Base-by-base conservation (phyloP, 202 grass and related monocot species). In the Digitaria exilis region DNA sequence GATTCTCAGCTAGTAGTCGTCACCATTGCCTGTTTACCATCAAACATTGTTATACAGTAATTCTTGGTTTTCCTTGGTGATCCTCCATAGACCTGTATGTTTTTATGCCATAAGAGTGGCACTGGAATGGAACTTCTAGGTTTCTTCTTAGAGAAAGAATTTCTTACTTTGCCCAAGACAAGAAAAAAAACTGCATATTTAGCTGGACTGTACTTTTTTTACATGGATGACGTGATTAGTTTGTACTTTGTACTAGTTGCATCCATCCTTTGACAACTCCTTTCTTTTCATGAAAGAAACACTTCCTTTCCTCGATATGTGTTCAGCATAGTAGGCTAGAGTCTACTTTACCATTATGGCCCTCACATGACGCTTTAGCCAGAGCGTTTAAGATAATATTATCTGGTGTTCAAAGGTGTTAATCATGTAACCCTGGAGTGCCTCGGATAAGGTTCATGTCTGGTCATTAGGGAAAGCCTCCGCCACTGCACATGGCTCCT, bases 321-420 rank as follows among this genome's bases (percentile, higher is more conserved):
- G 80, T 83, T 80, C 73, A 75, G 68, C 51, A 79, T 56, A 88
- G 67, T 68, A 82, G 52, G 46, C 34, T 29, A 82, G 45, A 49
- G 69, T 71, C 76, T 71, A 69, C 76, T 90, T 90, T 87, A 71
- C 77, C 76, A 90, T 90, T 80, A 84, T 90, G 84, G 69, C 86
- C 56, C 73, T 83, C 90, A 87, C 90, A 91, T 91, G 88, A 61
- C 59, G 73, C 88, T 83, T 88, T 86, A 74, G 71, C 65, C 22
- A 37, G 49, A 76, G 67, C 68, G 19, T 28, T 31, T 86, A 80
- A 76, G 56, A 70, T 87, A 87, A 9, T 83, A 71, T 61, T 84
- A 76, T 57, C 34, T 87, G 63, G 31, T 62, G 74, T 85, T 91
- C 61, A 75, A 84, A 87, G 82, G 86, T 59, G 83, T 83, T 88